Evolutionary conservation across 176 grass and related monocot species (phyloP).

Genomic region (Musa troglodytarum): DNA sequence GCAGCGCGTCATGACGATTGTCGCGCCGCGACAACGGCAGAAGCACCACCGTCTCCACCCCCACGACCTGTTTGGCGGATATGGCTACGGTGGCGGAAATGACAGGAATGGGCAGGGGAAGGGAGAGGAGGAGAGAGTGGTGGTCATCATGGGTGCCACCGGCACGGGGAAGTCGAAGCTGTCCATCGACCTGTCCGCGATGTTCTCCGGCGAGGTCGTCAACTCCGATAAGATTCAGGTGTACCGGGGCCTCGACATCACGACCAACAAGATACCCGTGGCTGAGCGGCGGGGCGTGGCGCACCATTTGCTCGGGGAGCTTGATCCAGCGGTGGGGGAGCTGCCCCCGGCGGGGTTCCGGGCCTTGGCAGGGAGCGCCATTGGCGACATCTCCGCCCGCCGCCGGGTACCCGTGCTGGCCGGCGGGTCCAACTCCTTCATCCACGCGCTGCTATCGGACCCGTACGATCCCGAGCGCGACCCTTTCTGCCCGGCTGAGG

Average conservation of each 20-base stretch:
- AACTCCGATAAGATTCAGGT: slow-evolving; percentile 96
- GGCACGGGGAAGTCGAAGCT: slow-evolving; percentile 88
- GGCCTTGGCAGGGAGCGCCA: slow-evolving; percentile 24
- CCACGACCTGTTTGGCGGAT: not conserved
- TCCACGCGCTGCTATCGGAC: slow-evolving; percentile 49
- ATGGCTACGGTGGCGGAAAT: not conserved
- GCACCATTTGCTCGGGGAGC: slow-evolving; percentile 73
- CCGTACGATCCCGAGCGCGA: slow-evolving; percentile 11
- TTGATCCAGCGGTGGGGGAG: slow-evolving; percentile 37
- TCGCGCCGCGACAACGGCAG: not conserved
- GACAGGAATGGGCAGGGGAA: not conserved
- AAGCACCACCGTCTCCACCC: not conserved
- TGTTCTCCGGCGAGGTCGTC: slow-evolving; percentile 59
- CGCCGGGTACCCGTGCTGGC: slow-evolving; percentile 53
- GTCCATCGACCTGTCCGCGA: slow-evolving; percentile 59
- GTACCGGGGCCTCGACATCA: slow-evolving; percentile 69
- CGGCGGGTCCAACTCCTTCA: slow-evolving; percentile 82
- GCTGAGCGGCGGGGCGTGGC: slow-evolving; percentile 49
- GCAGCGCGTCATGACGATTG: not conserved
- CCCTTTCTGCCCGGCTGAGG: slow-evolving; percentile 31
- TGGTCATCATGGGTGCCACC: slow-evolving; percentile 74
- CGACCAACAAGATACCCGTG: slow-evolving; percentile 72
- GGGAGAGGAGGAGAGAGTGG: slow-evolving; percentile 18
- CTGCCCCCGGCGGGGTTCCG: slow-evolving; percentile 31
- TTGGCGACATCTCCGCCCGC: slow-evolving; percentile 30